Base-by-base conservation (phyloP, 2,329 filamentous ascomycete genomes). In the Myriosclerotinia duriaeana region DNA sequence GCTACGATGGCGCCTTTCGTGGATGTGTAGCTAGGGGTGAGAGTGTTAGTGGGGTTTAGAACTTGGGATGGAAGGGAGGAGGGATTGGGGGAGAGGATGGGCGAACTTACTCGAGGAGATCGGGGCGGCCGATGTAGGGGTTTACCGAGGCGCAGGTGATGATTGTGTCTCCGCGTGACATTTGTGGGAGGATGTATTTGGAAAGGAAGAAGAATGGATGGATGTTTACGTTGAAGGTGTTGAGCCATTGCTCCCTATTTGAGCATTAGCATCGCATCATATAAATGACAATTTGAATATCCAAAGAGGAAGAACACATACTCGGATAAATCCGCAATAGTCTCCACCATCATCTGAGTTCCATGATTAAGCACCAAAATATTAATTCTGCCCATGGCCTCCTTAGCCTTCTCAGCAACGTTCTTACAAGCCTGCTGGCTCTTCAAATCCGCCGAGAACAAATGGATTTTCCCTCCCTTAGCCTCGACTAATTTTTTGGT, bases 121-220 rank as follows among this genome's bases (percentile, higher is more conserved):
- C 91, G 0, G 89, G 88, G 1, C 90, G 89, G 50, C 91, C 91
- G 67, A 93, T 85, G 78, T 94, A 95, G 36, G 88, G 90, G 76
- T 94, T 94, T 76, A 95, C 88, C 42, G 89, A 93, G 54, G 90
- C 88, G 76, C 92, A 93, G 80, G 94, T 95, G 83, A 96, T 92
- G 76, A 96, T 92, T 36, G 86, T 87, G 66, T 86, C 84, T 46
- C 92, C 91, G n/a, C 78, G 77, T 74, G 86, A 85, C 87, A 95
- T 90, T 78, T 93, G 89, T 0, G 87, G 87, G 14, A 95, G 81
- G 15, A 84, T 79, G 74, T 93, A 92, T 77, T 95, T 95, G 68
- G 90, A 84, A 46, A 94, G 81, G 79, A 88, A 94, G 82, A 93
- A 95, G 80, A 87, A 89, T 4, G 89, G 85, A 77, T 94, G 89